Base-by-base conservation (phyloP, 2,329 filamentous ascomycete species). In the Hypoxylon sp. region DNA sequence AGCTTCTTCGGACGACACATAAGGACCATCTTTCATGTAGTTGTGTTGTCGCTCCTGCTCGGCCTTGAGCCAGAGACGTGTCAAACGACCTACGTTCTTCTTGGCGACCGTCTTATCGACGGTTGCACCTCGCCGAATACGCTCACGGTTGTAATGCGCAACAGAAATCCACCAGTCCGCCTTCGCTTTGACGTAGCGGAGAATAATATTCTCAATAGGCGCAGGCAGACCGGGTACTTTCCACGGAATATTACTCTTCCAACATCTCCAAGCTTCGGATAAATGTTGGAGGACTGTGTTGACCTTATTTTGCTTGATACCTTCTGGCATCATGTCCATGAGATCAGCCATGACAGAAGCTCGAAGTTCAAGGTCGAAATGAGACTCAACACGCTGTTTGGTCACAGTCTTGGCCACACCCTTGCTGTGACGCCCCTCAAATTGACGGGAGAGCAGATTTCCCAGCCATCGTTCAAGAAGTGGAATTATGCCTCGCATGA, bases 241-340 rank as follows among this genome's bases (percentile, higher is more conserved):
- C 96, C 96, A 99, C 0, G 96, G 96, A 72, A 99, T 99, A 76
- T 99, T 99, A 81, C 94, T 97, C 90, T 99, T 99, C 96, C 96
- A 99, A 83, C 96, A 99, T 82, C 96, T 88, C 96, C 96, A 99
- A 12, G 96, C 96, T 82, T 99, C 96, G 0, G 95, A 98, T 43
- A 99, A 82, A 85, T 99, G 96, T 76, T 98, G 96, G 57, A 99
- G 83, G 46, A 99, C 95, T 1, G 94, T 97, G 79, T 99, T 97
- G 79, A 99, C 94, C 82, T 99, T 99, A 83, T 96, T 99, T 78
- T 99, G 96, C 80, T 97, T 97, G 82, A 99, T 98, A 71, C 96
- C 96, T 78, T 99, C 96, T 0, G 96, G 96, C 96, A 99, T 99
- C 96, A 99, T 99, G 76, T 99, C 96, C 92, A 97, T 97, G 53